Evolutionary conservation across 495 filamentous ascomycete genomes (phyloP).

Genomic region (Annulohypoxylon nitens): DNA sequence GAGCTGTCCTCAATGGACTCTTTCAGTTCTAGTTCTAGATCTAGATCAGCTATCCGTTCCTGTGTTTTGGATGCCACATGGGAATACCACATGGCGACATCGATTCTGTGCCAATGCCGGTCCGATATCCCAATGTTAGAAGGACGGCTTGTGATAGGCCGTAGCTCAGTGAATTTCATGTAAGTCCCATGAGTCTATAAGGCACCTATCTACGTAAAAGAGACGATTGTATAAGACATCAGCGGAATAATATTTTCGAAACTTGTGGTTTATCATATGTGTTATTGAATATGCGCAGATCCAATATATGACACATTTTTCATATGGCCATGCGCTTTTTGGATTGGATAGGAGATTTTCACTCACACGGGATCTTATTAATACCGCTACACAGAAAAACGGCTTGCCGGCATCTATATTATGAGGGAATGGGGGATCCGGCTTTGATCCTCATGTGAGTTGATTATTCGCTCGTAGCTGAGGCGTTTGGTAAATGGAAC

Average conservation of each 20-base stretch:
- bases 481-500: background rate
- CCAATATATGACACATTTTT: conserved; percentile 29
- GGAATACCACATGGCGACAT: conserved; percentile 25
- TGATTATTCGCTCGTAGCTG: conserved; percentile 10
- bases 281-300: conserved; percentile 22
- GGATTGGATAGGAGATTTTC: conserved; percentile 7
- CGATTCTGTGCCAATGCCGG: conserved; percentile 23
- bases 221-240: background rate
- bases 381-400: conserved; percentile 15
- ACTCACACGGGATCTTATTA: conserved; percentile 18
- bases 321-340: background rate
- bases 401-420: conserved; percentile 20
- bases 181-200: background rate
- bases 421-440: background rate
- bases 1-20: conserved; percentile 5
- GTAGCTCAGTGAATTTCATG: background rate
- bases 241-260: background rate
- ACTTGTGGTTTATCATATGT: background rate
- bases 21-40: conserved; percentile 9
- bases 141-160: background rate
- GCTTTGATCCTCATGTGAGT: background rate
- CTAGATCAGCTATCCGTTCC: conserved; percentile 17
- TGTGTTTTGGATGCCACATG: conserved; percentile 15
- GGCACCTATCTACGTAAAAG: background rate
- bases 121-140: conserved; percentile 19